These are phyloP conservation scores for Thalassiosira pacifica DNA, from an alignment of 352 stramenopile genomes.

Conservation along the genomic window DNA sequence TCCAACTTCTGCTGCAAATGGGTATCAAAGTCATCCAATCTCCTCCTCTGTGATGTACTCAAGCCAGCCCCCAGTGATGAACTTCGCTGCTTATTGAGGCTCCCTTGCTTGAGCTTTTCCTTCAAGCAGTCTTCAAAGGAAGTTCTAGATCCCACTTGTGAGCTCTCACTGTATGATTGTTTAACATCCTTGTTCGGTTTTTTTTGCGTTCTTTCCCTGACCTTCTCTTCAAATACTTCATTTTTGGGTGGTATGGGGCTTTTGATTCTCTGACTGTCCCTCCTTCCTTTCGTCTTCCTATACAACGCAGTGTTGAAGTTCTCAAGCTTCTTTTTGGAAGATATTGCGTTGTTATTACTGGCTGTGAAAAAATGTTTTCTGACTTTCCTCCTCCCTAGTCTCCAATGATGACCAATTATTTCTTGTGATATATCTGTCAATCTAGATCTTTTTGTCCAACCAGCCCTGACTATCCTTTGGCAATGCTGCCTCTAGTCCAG, in stretches of 20 bases:
- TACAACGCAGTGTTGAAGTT: neutral
- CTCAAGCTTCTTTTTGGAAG: no score
- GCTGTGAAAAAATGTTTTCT: no score
- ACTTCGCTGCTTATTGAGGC: neutral
- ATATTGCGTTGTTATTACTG: no score
- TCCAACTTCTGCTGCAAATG: neutral
- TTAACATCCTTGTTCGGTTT: neutral
- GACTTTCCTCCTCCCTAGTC: neutral
- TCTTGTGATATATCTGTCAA: neutral
- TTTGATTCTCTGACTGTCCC: neutral
- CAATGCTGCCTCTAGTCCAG: neutral
- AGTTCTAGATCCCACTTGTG: neutral
- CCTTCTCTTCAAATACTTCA: no score
- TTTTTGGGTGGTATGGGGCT: no score
- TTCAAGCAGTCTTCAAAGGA: neutral
- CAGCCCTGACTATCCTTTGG: neutral
- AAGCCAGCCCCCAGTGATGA: neutral
- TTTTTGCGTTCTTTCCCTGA: no score
- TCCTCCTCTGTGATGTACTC: neutral
- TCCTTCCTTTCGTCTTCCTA: neutral
- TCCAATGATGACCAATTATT: conserved; percentile 2
- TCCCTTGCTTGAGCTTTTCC: neutral
- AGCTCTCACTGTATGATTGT: neutral
- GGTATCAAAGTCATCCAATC: neutral
- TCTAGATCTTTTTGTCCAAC: neutral